Base-by-base conservation (phyloP, 139 green algal genomes). In the Pleodorina starrii region DNA sequence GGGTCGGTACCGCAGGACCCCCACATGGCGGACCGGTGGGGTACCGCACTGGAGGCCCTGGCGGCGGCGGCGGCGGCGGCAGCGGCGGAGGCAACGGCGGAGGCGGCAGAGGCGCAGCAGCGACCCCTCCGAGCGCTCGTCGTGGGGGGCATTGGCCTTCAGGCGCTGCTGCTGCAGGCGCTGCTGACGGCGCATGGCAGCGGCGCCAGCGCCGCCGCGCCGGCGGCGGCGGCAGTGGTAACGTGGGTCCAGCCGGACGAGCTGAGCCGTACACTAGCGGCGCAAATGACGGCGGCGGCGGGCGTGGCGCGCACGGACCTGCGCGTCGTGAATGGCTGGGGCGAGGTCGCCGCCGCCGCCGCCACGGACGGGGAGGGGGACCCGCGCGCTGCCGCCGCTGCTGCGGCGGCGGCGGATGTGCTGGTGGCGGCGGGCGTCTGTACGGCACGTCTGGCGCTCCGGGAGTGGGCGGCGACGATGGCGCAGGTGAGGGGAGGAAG, bases 201-300 rank as follows among this genome's bases (percentile, higher is more conserved):
- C 36, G 36, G 21, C 48, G 32, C 42, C 21, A 42, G 42, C 48
- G 32, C 19, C 6, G 35, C 63, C 29, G 63, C 21, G 60, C 21
- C 25, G n/a, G 16, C 60, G 23, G 60, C 42, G 59, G 25, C 51
- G 7, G 57, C 42, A 3, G 40, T 19, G 36, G 60, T 77, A 0
- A 44, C 5, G 29, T 87, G 60, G 81, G 14, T 87, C 4, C 81
- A 87, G 14, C 16, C 19, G 14, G 60, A 87, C 63, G 81, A 87
- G 60, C 60, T 87, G n/a, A 66, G 60, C 60, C 81, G 81, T 23
- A 48, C 32, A 1, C 42, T 87, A 14, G 60, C n/a, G 29, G 81
- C 60, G 29, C 63, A 78, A 42, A 66, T 78, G 60, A 60, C 81
- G 81, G 81, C 42, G 63, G 60, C 81, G 42, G 60, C 81, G 81